Conservation (phyloP, 1,284 basidiomycete genomes). For the Somion occarium region DNA sequence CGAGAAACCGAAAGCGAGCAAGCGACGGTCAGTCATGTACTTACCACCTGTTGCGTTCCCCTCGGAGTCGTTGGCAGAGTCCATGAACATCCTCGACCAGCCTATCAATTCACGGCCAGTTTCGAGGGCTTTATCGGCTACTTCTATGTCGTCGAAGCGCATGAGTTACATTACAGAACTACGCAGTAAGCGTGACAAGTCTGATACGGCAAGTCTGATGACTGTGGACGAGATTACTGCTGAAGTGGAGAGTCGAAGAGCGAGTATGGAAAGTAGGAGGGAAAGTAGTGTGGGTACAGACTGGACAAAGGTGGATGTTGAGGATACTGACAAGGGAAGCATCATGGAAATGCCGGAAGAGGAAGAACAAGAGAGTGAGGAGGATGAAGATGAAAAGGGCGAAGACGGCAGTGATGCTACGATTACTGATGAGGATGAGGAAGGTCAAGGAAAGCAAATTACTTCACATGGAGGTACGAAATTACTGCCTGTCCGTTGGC, state of each 20-base stretch:
- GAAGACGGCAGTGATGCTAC: conserved; percentile 38
- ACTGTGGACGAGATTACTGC: conserved; percentile 98
- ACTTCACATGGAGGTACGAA: conserved; percentile 61
- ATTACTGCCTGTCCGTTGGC: conserved; percentile 6
- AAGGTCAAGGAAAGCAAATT: conserved; percentile 43
- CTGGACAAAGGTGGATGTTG: conserved; percentile 60
- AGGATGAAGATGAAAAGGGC: conserved; percentile 32
- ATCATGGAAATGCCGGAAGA: conserved; percentile 36
- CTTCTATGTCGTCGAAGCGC: conserved; percentile 49
- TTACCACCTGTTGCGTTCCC: conserved; percentile 81
- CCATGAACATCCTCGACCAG: conserved; percentile 53
- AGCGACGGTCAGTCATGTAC: conserved; percentile 32
- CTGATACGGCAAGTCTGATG: conserved; percentile 87
- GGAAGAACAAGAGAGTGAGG: conserved; percentile 27
- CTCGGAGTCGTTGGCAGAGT: conserved; percentile 74
- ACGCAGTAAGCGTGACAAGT: conserved; percentile 74
- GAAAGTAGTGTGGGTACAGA: conserved; percentile 26
- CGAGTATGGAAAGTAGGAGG: conserved; percentile 42
- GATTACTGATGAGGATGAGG: conserved; percentile 41
- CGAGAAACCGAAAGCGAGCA: conserved; percentile 15
- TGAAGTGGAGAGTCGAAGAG: conserved; percentile 84
- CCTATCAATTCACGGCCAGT: conserved; percentile 25
- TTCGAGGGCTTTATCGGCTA: conserved; percentile 40
- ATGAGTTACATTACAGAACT: conserved; percentile 78
- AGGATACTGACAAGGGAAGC: conserved; percentile 36